Conservation (phyloP, 345 rosid genomes). For the Eucalyptus regnans region DNA sequence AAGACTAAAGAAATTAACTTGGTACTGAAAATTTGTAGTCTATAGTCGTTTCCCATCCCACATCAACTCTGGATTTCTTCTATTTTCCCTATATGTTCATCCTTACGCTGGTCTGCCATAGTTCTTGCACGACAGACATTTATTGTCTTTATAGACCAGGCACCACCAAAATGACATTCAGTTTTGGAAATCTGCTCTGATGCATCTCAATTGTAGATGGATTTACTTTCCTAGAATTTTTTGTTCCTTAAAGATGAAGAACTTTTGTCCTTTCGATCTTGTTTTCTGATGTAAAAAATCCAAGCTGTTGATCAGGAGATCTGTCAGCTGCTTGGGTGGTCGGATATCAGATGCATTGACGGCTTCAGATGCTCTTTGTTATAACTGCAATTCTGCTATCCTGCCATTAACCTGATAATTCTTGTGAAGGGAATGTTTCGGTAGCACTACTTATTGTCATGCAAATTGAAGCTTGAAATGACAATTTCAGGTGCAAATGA, state of each 20-base stretch:
- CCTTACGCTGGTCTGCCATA: background rate
- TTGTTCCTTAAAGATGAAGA: background rate
- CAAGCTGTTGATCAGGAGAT: background rate
- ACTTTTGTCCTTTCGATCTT: background rate
- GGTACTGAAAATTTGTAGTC: background rate
- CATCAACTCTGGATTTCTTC: background rate
- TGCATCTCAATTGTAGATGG: background rate
- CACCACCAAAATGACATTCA: background rate
- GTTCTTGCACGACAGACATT: background rate
- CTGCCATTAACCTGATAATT: background rate
- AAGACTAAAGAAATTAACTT: background rate
- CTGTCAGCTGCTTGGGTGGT: background rate
- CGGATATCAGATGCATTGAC: background rate
- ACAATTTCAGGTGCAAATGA: conserved; percentile 52
- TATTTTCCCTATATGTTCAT: background rate
- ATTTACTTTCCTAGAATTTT: background rate
- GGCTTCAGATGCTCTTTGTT: background rate
- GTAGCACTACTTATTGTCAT: background rate
- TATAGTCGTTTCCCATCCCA: background rate
- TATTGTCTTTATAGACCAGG: background rate
- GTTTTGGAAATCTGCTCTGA: background rate
- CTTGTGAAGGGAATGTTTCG: background rate
- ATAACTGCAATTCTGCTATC: background rate
- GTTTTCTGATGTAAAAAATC: background rate
- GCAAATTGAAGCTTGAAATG: background rate